Conservation (phyloP, 2,329 filamentous ascomycete species). For the Corinectria fuckeliana region DNA sequence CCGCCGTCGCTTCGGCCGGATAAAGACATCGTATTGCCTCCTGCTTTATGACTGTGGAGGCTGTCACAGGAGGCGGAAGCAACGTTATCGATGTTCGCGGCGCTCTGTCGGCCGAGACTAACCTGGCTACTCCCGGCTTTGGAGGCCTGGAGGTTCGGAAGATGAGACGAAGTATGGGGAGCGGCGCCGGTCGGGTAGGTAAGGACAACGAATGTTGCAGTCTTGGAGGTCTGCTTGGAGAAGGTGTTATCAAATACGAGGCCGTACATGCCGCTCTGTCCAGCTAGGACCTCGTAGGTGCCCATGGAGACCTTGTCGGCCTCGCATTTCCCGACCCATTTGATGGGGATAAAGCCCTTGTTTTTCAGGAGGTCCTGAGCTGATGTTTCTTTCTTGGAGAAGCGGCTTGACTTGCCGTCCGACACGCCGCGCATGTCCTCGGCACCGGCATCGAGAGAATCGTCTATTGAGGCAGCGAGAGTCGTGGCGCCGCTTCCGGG, state of each 20-base stretch:
- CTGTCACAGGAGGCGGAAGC: conserved; percentile 66
- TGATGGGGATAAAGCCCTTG: conserved; percentile 73
- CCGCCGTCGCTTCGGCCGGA: conserved; percentile 59
- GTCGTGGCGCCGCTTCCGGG: conserved; percentile 72
- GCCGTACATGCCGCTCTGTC: conserved; percentile 91
- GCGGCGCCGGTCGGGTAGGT: conserved; percentile 87
- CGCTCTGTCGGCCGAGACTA: conserved; percentile 58
- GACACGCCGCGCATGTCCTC: conserved; percentile 52
- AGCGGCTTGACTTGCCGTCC: conserved; percentile 55
- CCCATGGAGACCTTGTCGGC: conserved; percentile 94
- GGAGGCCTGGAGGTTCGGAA: conserved; percentile 62
- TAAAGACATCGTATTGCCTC: conserved; percentile 55
- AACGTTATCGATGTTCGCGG: conserved; percentile 51
- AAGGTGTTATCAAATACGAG: conserved; percentile 99
- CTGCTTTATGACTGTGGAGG: conserved; percentile 58
- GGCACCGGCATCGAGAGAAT: conserved; percentile 54
- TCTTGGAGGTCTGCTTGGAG: conserved; percentile 93
- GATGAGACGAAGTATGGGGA: conserved; percentile 75
- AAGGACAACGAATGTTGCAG: conserved; percentile 90
- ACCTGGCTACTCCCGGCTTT: conserved; percentile 53
- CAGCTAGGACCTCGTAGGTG: conserved; percentile 77
- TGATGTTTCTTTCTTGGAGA: conserved; percentile 64
- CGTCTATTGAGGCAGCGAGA: conserved; percentile 50
- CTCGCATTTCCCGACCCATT: conserved; percentile 95
- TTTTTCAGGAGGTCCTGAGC: conserved; percentile 69